phyloP scores from a whole-genome alignment of 176 grass and related monocot species.

The Neostapfia colusana region DNA sequence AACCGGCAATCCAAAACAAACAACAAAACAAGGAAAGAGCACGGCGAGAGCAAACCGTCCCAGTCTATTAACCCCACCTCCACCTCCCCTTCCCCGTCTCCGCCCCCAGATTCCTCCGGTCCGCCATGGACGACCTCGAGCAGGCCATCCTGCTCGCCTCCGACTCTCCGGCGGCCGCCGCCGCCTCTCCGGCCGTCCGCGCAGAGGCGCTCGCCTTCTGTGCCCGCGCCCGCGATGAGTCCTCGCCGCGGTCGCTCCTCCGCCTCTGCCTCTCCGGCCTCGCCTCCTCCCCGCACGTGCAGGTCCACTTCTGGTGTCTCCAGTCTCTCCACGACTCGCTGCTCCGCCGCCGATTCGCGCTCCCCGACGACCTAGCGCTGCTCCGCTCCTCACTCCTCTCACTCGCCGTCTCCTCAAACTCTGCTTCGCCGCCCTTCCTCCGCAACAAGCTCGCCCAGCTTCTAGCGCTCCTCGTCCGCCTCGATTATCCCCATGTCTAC shows the following conservation, averaged over 20 bases:
- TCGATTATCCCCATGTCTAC: conserved; percentile 75
- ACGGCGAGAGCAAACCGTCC: conserved; percentile 43
- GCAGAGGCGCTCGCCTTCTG: conserved; percentile 84
- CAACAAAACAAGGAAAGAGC: conserved; percentile 1
- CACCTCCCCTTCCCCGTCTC: conserved; percentile 22
- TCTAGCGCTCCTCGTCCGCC: conserved; percentile 70
- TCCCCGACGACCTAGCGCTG: conserved; percentile 49
- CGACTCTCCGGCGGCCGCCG: conserved; percentile 50
- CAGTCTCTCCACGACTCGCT: conserved; percentile 73
- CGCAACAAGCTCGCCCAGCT: conserved; percentile 92
- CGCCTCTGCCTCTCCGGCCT: conserved; percentile 81
- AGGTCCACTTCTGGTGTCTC: conserved; percentile 95
- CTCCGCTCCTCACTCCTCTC: conserved; percentile 81
- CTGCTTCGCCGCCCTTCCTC: conserved; percentile 64
- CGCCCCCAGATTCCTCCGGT: conserved; percentile 45
- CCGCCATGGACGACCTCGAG: conserved; percentile 95
- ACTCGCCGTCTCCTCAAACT: conserved; percentile 49
- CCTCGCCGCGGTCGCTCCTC: conserved; percentile 63
- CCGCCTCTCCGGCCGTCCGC: conserved; percentile 51
- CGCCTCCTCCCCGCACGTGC: conserved; percentile 49
- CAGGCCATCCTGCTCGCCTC: conserved; percentile 79
- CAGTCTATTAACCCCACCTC: conserved; percentile 46
- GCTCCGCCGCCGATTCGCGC: conserved; percentile 52
- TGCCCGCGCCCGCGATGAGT: conserved; percentile 57
- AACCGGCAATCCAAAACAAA: conserved; percentile 9